Evolutionary conservation across 305 asterid species (phyloP).

Genomic region (Lippia alba): DNA sequence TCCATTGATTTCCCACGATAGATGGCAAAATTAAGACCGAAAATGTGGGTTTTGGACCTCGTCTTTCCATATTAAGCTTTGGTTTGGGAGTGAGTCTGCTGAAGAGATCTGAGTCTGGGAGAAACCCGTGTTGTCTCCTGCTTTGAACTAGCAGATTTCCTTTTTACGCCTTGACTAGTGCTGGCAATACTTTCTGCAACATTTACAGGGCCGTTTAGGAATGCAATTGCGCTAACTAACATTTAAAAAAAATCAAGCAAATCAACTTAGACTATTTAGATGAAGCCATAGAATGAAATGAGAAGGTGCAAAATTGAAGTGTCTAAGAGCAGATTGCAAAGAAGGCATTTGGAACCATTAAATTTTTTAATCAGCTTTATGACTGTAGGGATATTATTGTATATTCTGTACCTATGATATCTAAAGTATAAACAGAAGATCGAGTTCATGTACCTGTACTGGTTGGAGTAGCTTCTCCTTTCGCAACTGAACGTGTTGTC

Average conservation of each 20-base stretch:
- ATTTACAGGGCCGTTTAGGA: conserved; percentile 1
- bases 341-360: neutral
- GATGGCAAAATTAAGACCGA: conserved; percentile 8
- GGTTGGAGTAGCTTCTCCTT: conserved; percentile 37
- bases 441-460: conserved; percentile 41
- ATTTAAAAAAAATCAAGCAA: neutral
- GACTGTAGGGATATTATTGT: conserved; percentile 23
- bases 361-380: conserved; percentile 25
- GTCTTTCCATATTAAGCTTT: conserved; percentile 30
- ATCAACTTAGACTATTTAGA: conserved; percentile 9
- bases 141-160: conserved; percentile 28
- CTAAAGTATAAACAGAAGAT: conserved; percentile 15
- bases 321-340: neutral
- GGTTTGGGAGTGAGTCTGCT: conserved; percentile 38
- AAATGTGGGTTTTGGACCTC: conserved; percentile 15
- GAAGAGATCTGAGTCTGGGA: conserved; percentile 35
- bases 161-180: conserved; percentile 12
- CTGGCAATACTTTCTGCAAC: conserved; percentile 38
- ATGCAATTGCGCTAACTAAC: neutral
- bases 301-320: no score
- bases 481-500: conserved; percentile 42
- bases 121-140: conserved; percentile 36
- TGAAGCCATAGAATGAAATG: no score
- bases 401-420: neutral
- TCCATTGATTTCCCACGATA: neutral